Conservation (phyloP, 441 rosid genomes). For the Monsonia emarginata region DNA sequence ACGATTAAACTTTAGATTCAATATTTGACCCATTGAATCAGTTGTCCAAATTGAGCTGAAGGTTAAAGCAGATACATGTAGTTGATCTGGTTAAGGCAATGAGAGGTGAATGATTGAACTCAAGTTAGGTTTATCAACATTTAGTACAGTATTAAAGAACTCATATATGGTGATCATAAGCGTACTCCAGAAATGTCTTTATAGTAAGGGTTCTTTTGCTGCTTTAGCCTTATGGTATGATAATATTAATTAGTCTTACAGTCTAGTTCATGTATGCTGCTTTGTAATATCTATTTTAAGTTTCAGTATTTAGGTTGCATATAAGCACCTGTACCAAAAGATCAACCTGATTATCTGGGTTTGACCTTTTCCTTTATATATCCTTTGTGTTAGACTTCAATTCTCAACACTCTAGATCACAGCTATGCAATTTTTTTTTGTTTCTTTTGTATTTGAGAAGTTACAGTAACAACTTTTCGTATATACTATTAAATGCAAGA, state of each 20-base stretch:
- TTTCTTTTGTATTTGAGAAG: background rate
- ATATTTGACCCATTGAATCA: background rate
- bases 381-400: background rate
- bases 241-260: background rate
- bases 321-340: too few relatives aligned
- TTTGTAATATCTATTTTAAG: too few relatives aligned
- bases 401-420: background rate
- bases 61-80: background rate
- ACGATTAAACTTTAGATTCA: background rate
- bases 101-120: background rate
- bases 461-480: background rate
- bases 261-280: too few relatives aligned
- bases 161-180: background rate
- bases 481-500: background rate
- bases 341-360: too few relatives aligned
- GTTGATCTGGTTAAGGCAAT: background rate
- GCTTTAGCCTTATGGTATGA: background rate
- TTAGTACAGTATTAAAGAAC: background rate
- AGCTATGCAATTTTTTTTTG: background rate
- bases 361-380: background rate
- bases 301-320: too few relatives aligned
- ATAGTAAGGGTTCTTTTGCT: background rate
- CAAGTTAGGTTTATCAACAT: background rate
- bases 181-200: background rate
- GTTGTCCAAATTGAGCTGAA: background rate